These are phyloP conservation scores for Puccinia novopanici DNA, from an alignment of 1,284 basidiomycete species.

Conservation along the genomic window DNA sequence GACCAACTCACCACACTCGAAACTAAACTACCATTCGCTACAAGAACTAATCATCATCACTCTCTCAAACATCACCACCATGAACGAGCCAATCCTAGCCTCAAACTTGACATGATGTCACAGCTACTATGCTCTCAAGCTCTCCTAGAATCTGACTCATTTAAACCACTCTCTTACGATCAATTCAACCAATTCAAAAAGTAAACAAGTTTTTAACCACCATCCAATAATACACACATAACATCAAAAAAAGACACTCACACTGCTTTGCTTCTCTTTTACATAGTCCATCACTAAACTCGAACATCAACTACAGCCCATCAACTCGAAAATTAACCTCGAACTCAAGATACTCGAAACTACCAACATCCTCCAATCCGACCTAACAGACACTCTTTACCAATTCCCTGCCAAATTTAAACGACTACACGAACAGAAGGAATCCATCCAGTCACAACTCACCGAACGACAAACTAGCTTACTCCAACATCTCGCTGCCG, in stretches of 20 bases:
- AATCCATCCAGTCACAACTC: constrained; percentile 24
- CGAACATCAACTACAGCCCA: neutral
- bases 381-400: neutral
- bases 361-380: neutral
- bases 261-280: neutral
- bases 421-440: constrained; percentile 7
- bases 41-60: neutral
- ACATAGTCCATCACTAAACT: constrained; percentile 4
- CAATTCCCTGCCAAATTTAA: constrained; percentile 1
- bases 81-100: neutral
- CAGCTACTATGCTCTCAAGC: constrained; percentile 33
- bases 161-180: neutral
- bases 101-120: constrained; percentile 18
- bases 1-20: neutral
- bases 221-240: neutral
- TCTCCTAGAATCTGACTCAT: constrained; percentile 1
- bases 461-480: neutral
- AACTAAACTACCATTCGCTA: neutral
- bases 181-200: constrained; percentile 3
- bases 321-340: constrained; percentile 17
- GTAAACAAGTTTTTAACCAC: neutral
- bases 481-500: constrained; percentile 29
- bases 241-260: neutral
- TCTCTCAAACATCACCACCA: neutral
- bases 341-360: constrained; percentile 7